A percentile compares a stretch with the other conserved stretches of the same genome.
These are phyloP conservation scores for Larix kaempferi DNA, from an alignment of 75 land plant species.

Conservation along the genomic window DNA sequence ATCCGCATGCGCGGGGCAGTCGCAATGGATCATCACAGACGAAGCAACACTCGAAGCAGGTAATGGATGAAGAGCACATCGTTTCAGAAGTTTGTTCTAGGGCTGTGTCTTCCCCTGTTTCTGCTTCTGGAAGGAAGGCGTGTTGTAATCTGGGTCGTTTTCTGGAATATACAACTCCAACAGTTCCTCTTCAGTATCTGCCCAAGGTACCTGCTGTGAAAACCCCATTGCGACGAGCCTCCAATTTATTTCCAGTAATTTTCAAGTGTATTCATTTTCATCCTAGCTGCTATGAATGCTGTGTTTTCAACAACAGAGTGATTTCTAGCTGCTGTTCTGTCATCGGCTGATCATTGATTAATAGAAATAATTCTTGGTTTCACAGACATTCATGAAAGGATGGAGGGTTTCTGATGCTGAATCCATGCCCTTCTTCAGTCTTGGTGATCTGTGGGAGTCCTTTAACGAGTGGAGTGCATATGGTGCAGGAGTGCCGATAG, in stretches of 20 bases:
- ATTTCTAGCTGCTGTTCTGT: neutral
- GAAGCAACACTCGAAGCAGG: no score
- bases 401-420: slow-evolving; percentile 26
- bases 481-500: slow-evolving; percentile 56
- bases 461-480: slow-evolving; percentile 64
- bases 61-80: no score
- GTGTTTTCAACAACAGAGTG: no score
- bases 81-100: no score
- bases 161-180: slow-evolving; percentile 45
- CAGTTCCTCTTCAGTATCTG: slow-evolving; percentile 42
- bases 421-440: slow-evolving; percentile 18
- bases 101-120: neutral
- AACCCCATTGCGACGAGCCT: no score
- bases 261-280: neutral
- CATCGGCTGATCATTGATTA: neutral
- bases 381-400: slow-evolving; percentile 23
- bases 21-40: no score
- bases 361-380: neutral
- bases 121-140: slow-evolving; percentile 1
- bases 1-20: no score
- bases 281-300: neutral
- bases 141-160: slow-evolving; percentile 58
- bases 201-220: slow-evolving; percentile 37
- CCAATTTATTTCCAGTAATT: no score
- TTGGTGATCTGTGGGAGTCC: slow-evolving; percentile 54